Conservation (phyloP, 2,329 filamentous ascomycete genomes). For the Hypoxylon sp. region DNA sequence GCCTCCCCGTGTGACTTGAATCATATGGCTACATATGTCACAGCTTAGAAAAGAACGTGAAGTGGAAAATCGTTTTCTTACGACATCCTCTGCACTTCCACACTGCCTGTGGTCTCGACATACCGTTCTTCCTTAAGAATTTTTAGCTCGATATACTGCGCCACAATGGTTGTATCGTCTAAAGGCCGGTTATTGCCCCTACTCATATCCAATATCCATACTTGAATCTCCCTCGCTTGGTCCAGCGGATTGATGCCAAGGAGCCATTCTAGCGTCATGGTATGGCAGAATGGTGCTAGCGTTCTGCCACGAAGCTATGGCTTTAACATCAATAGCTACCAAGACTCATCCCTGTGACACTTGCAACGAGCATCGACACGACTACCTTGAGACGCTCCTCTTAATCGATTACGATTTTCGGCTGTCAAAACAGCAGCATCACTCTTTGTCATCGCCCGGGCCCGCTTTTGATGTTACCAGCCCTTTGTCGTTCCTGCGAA, state of each 20-base stretch:
- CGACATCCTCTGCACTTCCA: neutral
- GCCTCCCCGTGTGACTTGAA: neutral
- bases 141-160: neutral
- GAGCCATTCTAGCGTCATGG: neutral
- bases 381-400: neutral
- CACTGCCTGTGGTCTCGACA: neutral
- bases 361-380: neutral
- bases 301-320: neutral
- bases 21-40: neutral
- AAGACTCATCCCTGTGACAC: neutral
- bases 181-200: neutral
- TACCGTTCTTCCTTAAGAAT: neutral
- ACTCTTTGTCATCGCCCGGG: neutral
- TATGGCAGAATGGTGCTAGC: neutral
- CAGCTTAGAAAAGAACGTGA: neutral
- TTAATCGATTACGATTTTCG: neutral
- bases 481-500: neutral
- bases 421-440: neutral
- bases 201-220: neutral
- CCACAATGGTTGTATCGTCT: neutral
- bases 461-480: neutral
- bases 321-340: neutral
- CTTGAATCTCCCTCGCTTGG: neutral
- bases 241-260: neutral
- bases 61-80: constrained; percentile 14